A percentile compares a stretch with the other conserved stretches of the same genome.
Evolutionary conservation across 2,329 filamentous ascomycete genomes (phyloP).

Genomic region (Penicillium hesseltinei): DNA sequence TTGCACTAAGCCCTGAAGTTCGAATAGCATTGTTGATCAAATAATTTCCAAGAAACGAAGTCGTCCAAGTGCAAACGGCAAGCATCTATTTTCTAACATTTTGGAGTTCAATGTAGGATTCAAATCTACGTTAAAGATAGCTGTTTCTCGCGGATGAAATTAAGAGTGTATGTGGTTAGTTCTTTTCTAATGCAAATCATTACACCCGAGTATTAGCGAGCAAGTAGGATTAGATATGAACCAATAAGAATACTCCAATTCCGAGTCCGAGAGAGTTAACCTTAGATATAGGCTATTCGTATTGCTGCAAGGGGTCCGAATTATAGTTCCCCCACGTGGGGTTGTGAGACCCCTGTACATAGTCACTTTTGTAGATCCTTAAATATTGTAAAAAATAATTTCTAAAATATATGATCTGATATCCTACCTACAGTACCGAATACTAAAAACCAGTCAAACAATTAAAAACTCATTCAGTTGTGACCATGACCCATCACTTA

Average conservation of each 20-base stretch:
- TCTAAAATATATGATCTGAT: no score
- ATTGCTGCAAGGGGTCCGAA: not conserved
- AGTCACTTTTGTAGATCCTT: not conserved
- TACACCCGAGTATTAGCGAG: not conserved
- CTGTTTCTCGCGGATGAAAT: not conserved
- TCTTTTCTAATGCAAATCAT: not conserved
- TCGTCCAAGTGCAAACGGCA: not conserved
- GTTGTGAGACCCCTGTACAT: not conserved
- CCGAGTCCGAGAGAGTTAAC: not conserved
- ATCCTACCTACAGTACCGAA: not conserved
- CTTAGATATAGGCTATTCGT: no score
- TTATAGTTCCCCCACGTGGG: conserved; percentile 2
- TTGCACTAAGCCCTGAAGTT: not conserved
- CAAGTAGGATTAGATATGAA: not conserved
- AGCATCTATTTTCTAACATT: not conserved
- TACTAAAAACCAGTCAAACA: not conserved
- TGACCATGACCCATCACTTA: conserved; percentile 1
- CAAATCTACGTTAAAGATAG: not conserved
- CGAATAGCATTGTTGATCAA: not conserved
- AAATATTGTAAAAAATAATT: not conserved
- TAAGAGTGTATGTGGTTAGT: not conserved
- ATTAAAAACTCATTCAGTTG: not conserved
- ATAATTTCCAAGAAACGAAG: not conserved
- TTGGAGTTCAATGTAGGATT: not conserved
- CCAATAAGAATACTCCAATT: not conserved